Base-by-base conservation (phyloP, 345 rosid species). In the Corymbia maculata region DNA sequence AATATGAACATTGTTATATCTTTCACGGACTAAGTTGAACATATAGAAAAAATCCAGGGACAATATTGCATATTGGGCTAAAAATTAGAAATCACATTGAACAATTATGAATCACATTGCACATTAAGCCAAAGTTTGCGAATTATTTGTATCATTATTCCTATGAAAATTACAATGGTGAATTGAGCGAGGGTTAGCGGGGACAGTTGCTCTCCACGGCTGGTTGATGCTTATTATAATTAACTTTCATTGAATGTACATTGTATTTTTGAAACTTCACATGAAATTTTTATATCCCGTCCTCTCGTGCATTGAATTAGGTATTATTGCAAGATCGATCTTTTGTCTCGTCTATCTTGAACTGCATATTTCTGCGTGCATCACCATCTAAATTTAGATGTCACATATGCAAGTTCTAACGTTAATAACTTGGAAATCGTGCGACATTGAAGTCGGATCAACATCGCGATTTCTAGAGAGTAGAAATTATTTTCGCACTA, bases 21-120 rank as follows among this genome's bases (percentile, higher is more conserved):
- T 1, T 55, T 55, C 4, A 0, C 0, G 0, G 28, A 55, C 2
- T 4, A 55, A 9, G 13, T 55, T 4, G 2, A 55, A 55, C 6
- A 55, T 55, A 8, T 55, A 24, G 12, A 26, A 22, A 4, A 55
- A 55, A 2, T 55, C 9, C 21, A 22, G 24, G 24, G 1, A 55
- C 24, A 2, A 55, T 2, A 55, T 55, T 55, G 0, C 5, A 9
- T 55, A 55, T 55, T 55, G 24, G 21, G 21, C 5, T 55, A 55
- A 53, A 22, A 5, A 21, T 55, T 0, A 1, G 9, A 28, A 0
- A 55, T 2, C 21, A 22, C 8, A 55, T 21, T 55, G 12, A 22
- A 55, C 8, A 55, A 55, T 55, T 55, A 9, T 21, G 22, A 21
- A 9, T 55, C 8, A 55, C 28, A 55, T 0, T 10, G 13, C 21